Evolutionary conservation across 2,329 filamentous ascomycete genomes (phyloP).

Genomic region (Aspergillus clavatus): DNA sequence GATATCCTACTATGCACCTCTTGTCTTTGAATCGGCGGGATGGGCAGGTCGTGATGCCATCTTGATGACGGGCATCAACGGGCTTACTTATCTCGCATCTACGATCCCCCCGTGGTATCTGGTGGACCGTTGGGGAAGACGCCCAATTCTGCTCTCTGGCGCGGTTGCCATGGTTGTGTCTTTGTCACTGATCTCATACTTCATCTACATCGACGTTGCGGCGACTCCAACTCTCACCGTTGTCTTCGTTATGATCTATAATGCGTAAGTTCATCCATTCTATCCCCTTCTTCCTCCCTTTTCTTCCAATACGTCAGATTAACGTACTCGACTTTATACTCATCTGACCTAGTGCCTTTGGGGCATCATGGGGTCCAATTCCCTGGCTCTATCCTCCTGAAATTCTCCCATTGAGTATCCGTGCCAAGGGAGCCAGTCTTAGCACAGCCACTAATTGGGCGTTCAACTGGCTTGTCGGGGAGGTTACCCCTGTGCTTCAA

Average conservation of each 20-base stretch:
- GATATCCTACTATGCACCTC: slow-evolving; percentile 96
- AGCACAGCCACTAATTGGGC: slow-evolving; percentile 98
- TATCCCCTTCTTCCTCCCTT: neutral
- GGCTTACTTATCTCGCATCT: slow-evolving; percentile 81
- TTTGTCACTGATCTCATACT: slow-evolving; percentile 87
- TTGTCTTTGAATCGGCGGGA: slow-evolving; percentile 95
- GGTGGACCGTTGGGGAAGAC: slow-evolving; percentile 85
- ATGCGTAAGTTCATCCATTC: slow-evolving; percentile 53
- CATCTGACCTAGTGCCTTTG: slow-evolving; percentile 58
- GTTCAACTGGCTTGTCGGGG: slow-evolving; percentile 95
- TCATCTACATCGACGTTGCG: slow-evolving; percentile 77
- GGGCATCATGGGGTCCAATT: slow-evolving; percentile 95
- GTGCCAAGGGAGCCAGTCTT: slow-evolving; percentile 92
- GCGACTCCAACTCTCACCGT: slow-evolving; percentile 81
- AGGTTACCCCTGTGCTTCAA: slow-evolving; percentile 89
- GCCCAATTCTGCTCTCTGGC: slow-evolving; percentile 82
- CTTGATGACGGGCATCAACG: slow-evolving; percentile 96
- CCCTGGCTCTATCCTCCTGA: slow-evolving; percentile 99
- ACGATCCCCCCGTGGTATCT: slow-evolving; percentile 97
- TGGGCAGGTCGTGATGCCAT: slow-evolving; percentile 88
- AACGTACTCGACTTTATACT: neutral
- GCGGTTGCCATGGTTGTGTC: slow-evolving; percentile 86
- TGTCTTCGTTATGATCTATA: slow-evolving; percentile 96
- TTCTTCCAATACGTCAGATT: neutral
- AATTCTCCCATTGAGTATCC: slow-evolving; percentile 92